A percentile compares a stretch with the other conserved stretches of the same genome.
Evolutionary conservation across 2,329 filamentous ascomycete species (phyloP).

Genomic region (Alternaria gaisen): DNA sequence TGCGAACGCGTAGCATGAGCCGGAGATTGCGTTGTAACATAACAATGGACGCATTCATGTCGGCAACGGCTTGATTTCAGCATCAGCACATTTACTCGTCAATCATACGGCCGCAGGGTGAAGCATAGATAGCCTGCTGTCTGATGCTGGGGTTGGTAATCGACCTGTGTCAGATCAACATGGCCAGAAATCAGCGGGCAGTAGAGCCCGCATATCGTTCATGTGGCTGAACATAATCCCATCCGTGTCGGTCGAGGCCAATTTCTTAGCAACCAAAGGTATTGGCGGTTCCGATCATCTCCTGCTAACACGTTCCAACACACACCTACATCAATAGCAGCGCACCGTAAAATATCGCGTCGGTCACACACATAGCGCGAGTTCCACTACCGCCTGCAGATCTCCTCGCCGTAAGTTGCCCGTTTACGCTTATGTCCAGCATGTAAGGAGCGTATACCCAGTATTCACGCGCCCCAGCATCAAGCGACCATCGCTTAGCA

Average conservation of each 20-base stretch:
- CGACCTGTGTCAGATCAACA: constrained; percentile 6
- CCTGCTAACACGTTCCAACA: constrained; percentile 10
- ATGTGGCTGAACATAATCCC: constrained; percentile 4
- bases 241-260: constrained; percentile 19
- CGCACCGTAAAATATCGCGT: constrained; percentile 7
- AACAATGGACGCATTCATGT: constrained; percentile 8
- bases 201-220: constrained; percentile 4
- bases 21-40: constrained; percentile 21
- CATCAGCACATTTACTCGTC: neutral
- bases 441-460: constrained; percentile 24
- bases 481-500: constrained; percentile 32
- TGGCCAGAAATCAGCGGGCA: constrained; percentile 4
- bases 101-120: neutral
- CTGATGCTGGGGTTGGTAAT: constrained; percentile 10
- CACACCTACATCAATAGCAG: constrained; percentile 1
- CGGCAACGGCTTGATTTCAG: neutral
- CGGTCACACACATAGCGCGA: constrained; percentile 3
- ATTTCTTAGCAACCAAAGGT: constrained; percentile 16
- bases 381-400: constrained; percentile 8
- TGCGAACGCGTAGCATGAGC: constrained; percentile 5
- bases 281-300: constrained; percentile 5
- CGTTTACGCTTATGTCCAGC: constrained; percentile 22
- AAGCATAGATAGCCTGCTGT: constrained; percentile 2
- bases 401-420: constrained; percentile 12
- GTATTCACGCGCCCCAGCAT: constrained; percentile 29